phyloP scores from a whole-genome alignment of 768 basidiomycete genomes.

The Albatrellus ellisii region DNA sequence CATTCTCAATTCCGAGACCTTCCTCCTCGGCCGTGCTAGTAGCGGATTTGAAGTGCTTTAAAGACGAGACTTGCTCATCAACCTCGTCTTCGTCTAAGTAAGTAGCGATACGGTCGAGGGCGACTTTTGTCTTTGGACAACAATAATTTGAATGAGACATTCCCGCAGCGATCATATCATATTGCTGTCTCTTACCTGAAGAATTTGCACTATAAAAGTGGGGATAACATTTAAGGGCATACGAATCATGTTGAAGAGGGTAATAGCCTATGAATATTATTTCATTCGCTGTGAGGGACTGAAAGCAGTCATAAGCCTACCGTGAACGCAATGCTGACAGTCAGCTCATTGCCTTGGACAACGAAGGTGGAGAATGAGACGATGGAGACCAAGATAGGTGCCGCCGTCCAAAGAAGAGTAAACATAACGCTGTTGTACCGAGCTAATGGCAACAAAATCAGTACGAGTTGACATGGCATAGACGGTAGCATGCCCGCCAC shows the following conservation, averaged over 20 bases:
- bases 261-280: constrained; percentile 38
- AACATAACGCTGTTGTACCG: constrained; percentile 66
- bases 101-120: constrained; percentile 44
- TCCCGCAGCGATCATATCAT: too few relatives aligned
- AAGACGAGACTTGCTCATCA: constrained; percentile 40
- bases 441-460: constrained; percentile 23
- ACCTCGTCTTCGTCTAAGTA: constrained; percentile 55
- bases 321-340: constrained; percentile 76
- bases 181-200: constrained; percentile 29
- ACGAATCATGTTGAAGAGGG: constrained; percentile 77
- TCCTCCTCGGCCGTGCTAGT: constrained; percentile 14
- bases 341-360: constrained; percentile 57
- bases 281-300: not conserved
- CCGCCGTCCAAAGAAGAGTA: constrained; percentile 55
- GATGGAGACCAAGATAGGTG: constrained; percentile 71
- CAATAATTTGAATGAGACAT: not conserved
- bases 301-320: constrained; percentile 24
- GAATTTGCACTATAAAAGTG: constrained; percentile 62
- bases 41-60: constrained; percentile 28
- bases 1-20: constrained; percentile 35
- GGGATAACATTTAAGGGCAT: constrained; percentile 72
- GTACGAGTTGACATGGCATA: not conserved
- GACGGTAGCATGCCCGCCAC: constrained; percentile 21
- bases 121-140: constrained; percentile 33
- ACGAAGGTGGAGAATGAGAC: constrained; percentile 70